Evolutionary conservation across 441 rosid genomes (phyloP).

Genomic region (Cnidoscolus chayamansa): DNA sequence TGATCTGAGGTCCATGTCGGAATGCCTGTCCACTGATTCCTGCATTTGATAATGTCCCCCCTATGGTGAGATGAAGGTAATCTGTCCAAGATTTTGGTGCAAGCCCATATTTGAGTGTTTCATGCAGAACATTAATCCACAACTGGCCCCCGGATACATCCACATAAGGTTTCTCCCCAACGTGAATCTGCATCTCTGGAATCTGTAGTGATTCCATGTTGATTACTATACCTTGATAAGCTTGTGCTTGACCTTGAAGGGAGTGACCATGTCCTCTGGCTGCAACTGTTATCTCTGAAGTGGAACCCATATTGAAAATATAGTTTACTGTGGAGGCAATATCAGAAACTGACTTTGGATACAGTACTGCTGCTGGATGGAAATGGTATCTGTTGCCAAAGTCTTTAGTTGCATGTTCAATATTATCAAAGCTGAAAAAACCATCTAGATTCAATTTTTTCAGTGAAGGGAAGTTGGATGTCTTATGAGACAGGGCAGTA

Average conservation of each 20-base stretch:
- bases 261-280: slow-evolving; percentile 96
- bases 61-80: slow-evolving; percentile 88
- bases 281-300: slow-evolving; percentile 65
- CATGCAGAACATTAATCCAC: slow-evolving; percentile 78
- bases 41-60: slow-evolving; percentile 84
- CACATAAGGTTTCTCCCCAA: slow-evolving; percentile 50
- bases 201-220: slow-evolving; percentile 67
- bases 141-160: slow-evolving; percentile 88
- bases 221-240: slow-evolving; percentile 72
- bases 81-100: slow-evolving; percentile 96
- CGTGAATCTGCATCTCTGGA: slow-evolving; percentile 40
- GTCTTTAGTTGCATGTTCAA: slow-evolving; percentile 65
- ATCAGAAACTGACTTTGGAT: slow-evolving; percentile 79
- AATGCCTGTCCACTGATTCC: slow-evolving; percentile 94
- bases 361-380: slow-evolving; percentile 61
- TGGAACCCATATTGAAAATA: slow-evolving; percentile 49
- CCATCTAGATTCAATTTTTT: slow-evolving; percentile 56
- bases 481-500: slow-evolving; percentile 26
- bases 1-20: slow-evolving; percentile 80
- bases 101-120: slow-evolving; percentile 71
- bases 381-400: slow-evolving; percentile 65
- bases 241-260: slow-evolving; percentile 81
- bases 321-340: slow-evolving; percentile 57
- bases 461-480: slow-evolving; percentile 35
- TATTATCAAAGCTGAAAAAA: slow-evolving; percentile 44